Conservation (phyloP, 2,329 filamentous ascomycete genomes). For the Xylaria sp. region DNA sequence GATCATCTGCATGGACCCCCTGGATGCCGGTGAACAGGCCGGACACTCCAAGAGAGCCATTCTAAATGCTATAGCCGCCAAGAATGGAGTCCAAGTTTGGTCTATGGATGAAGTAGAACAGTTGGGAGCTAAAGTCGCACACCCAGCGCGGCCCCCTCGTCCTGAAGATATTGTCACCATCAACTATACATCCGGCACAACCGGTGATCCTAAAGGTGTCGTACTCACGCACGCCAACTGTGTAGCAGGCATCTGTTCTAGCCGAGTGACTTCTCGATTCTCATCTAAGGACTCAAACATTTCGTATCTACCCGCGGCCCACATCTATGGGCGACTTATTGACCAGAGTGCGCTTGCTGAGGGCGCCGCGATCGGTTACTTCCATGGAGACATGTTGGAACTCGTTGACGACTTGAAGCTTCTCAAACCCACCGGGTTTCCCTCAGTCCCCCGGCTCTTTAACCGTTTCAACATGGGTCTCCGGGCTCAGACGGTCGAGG, state of each 20-base stretch:
- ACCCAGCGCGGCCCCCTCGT: conserved; percentile 72
- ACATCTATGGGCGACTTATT: conserved; percentile 87
- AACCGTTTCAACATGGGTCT: conserved; percentile 89
- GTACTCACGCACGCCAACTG: conserved; percentile 82
- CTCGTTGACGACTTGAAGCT: conserved; percentile 91
- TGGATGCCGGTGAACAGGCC: conserved; percentile 77
- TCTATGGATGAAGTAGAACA: conserved; percentile 82
- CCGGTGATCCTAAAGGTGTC: conserved; percentile 82
- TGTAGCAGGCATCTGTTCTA: conserved; percentile 71
- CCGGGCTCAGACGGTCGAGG: conserved; percentile 77
- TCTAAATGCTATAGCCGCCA: conserved; percentile 74
- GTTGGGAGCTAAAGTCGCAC: conserved; percentile 72
- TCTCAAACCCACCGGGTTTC: conserved; percentile 80
- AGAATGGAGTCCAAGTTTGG: conserved; percentile 78
- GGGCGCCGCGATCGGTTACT: conserved; percentile 83
- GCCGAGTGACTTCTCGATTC: conserved; percentile 61
- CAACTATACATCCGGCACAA: conserved; percentile 90
- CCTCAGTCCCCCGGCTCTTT: conserved; percentile 88
- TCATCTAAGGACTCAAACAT: conserved; percentile 65
- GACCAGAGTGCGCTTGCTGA: conserved; percentile 77
- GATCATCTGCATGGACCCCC: conserved; percentile 83
- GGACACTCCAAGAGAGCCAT: conserved; percentile 81
- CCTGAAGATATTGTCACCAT: conserved; percentile 84
- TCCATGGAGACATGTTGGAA: conserved; percentile 86
- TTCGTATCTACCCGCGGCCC: conserved; percentile 91